Percentiles rank a stretch among this genome's conserved stretches.
These are phyloP conservation scores for Chalaropsis ovoidea DNA, from an alignment of 2,329 filamentous ascomycete species.

Conservation along the genomic window DNA sequence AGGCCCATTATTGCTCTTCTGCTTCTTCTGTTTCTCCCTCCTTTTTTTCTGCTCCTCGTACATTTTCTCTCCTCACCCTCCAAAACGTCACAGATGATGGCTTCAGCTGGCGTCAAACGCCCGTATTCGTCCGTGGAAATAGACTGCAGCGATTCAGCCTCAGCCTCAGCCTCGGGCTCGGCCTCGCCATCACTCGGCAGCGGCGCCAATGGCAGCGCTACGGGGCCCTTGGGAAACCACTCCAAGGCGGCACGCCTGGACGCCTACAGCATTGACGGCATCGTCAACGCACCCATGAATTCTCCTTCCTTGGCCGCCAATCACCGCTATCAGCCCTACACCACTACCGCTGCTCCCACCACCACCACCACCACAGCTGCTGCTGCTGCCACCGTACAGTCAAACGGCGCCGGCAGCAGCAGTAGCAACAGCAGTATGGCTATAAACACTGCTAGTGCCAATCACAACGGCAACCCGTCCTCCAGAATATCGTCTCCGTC, in stretches of 20 bases:
- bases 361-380: too few relatives aligned
- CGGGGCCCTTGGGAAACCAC: neutral
- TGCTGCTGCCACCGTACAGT: neutral
- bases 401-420: slow-evolving; percentile 26
- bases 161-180: slow-evolving; percentile 16
- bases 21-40: neutral
- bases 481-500: neutral
- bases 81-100: slow-evolving; percentile 25
- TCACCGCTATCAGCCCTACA: slow-evolving; percentile 19
- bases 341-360: neutral
- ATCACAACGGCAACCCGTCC: neutral
- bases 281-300: neutral
- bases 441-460: neutral
- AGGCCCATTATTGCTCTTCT: too few relatives aligned
- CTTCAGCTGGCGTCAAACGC: slow-evolving; percentile 37
- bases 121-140: slow-evolving; percentile 33
- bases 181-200: neutral
- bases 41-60: neutral
- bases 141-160: slow-evolving; percentile 28
- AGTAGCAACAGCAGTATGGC: neutral
- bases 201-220: slow-evolving; percentile 16
- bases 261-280: slow-evolving; percentile 5
- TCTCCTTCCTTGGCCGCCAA: slow-evolving; percentile 15
- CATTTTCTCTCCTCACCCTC: neutral
- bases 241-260: slow-evolving; percentile 24